A percentile compares a stretch with the other conserved stretches of the same genome.
Evolutionary conservation across 2,329 filamentous ascomycete genomes (phyloP).

Genomic region (Colletotrichum magnum): DNA sequence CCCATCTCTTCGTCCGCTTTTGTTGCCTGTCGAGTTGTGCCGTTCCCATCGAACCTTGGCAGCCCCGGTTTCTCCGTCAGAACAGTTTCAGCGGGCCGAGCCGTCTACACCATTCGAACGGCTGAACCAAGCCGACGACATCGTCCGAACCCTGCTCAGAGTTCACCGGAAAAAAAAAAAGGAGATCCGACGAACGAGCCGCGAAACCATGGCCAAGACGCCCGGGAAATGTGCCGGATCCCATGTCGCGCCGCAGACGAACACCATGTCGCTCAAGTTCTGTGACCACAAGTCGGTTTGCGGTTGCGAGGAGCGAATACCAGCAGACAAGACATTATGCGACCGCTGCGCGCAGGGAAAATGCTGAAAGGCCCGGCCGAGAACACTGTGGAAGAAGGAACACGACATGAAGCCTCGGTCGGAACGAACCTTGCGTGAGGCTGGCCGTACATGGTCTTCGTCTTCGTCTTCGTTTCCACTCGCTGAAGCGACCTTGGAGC

Average conservation of each 20-base stretch:
- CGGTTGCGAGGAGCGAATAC: conserved; percentile 39
- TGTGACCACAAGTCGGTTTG: conserved; percentile 43
- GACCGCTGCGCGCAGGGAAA: conserved; percentile 35
- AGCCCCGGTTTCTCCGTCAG: conserved; percentile 36
- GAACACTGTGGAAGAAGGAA: neutral
- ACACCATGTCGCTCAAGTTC: conserved; percentile 41
- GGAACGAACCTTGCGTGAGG: neutral
- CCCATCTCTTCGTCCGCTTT: conserved; percentile 6
- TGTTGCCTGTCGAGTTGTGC: neutral
- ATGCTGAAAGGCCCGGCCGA: conserved; percentile 13
- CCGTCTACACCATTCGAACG: conserved; percentile 37
- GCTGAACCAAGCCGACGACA: conserved; percentile 5
- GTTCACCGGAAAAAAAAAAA: neutral
- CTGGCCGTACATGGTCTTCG: too few relatives aligned
- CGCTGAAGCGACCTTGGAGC: neutral
- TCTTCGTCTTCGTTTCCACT: neutral
- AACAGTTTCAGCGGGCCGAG: conserved; percentile 37
- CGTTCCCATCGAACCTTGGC: conserved; percentile 33
- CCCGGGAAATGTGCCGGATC: conserved; percentile 7
- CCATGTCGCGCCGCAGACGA: conserved; percentile 17
- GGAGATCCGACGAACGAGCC: conserved; percentile 30
- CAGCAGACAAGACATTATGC: conserved; percentile 42
- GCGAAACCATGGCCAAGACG: conserved; percentile 24
- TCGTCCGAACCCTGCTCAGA: conserved; percentile 17
- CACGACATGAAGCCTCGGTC: neutral